Percentiles rank a stretch among this genome's conserved stretches.
Conservation (phyloP, 2,329 filamentous ascomycete genomes). For the Diaporthe citrichinensis region DNA sequence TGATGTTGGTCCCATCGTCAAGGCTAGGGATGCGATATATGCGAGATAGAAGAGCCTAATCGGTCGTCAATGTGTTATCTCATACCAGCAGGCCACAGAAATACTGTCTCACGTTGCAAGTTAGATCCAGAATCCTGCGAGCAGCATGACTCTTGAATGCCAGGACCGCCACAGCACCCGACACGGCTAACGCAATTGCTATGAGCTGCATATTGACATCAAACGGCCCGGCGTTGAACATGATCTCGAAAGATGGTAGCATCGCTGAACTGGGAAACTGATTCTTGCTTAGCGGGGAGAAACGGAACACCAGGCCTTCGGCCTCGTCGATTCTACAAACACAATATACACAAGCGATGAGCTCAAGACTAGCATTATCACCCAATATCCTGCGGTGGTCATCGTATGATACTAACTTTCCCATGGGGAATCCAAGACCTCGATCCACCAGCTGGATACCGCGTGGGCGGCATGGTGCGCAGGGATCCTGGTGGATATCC, state of each 20-base stretch:
- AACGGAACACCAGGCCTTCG: no score
- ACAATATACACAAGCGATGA: neutral
- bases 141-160: neutral
- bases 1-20: slow-evolving; percentile 8
- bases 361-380: neutral
- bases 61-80: no score
- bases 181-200: neutral
- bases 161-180: neutral
- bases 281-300: no score
- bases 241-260: neutral
- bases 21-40: neutral
- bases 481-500: neutral
- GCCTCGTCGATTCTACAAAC: neutral
- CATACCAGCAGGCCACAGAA: no score
- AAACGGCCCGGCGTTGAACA: no score
- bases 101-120: neutral
- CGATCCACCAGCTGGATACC: neutral
- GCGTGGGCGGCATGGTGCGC: neutral
- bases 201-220: neutral
- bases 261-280: rapidly evolving
- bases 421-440: neutral
- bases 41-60: neutral
- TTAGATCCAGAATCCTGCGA: slow-evolving; percentile 5
- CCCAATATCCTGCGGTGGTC: neutral
- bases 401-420: slow-evolving; percentile 13